Percentiles rank a stretch among this genome's conserved stretches.
These are phyloP conservation scores for Verbena officinalis DNA, from an alignment of 257 asterid species.

Conservation along the genomic window DNA sequence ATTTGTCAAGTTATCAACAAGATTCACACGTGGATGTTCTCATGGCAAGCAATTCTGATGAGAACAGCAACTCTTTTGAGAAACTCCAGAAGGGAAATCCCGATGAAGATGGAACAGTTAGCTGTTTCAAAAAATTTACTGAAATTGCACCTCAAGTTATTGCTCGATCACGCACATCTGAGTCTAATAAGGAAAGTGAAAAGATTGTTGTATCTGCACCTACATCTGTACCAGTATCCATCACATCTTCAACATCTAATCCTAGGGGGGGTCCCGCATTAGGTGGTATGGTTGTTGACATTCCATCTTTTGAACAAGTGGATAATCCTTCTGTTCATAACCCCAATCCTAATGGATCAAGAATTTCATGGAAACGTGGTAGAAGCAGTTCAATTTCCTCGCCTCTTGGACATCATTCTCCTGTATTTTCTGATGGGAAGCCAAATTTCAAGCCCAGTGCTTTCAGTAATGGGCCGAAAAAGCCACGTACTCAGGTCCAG, in stretches of 20 bases:
- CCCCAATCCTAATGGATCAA: conserved; percentile 45
- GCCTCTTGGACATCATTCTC: conserved; percentile 56
- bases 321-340: conserved; percentile 38
- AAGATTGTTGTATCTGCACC: conserved; percentile 38
- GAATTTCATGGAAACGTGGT: conserved; percentile 45
- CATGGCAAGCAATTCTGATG: conserved; percentile 35
- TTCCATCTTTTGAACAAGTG: conserved; percentile 61
- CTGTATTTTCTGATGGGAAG: conserved; percentile 61
- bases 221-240: conserved; percentile 26
- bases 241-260: conserved; percentile 38
- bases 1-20: conserved; percentile 31
- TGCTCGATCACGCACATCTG: conserved; percentile 29
- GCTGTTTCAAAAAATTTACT: conserved; percentile 18
- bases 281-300: conserved; percentile 50
- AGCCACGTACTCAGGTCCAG: conserved; percentile 90
- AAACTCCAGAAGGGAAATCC: conserved; percentile 33
- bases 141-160: conserved; percentile 28
- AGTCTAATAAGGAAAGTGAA: conserved; percentile 31
- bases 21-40: conserved; percentile 30
- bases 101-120: conserved; percentile 24
- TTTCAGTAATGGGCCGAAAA: conserved; percentile 82
- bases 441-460: conserved; percentile 49
- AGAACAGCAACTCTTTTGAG: conserved; percentile 26
- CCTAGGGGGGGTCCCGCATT: conserved; percentile 37
- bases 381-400: conserved; percentile 55